These are phyloP conservation scores for Citrullus mucosospermus DNA, from an alignment of 306 rosid species.

Conservation along the genomic window DNA sequence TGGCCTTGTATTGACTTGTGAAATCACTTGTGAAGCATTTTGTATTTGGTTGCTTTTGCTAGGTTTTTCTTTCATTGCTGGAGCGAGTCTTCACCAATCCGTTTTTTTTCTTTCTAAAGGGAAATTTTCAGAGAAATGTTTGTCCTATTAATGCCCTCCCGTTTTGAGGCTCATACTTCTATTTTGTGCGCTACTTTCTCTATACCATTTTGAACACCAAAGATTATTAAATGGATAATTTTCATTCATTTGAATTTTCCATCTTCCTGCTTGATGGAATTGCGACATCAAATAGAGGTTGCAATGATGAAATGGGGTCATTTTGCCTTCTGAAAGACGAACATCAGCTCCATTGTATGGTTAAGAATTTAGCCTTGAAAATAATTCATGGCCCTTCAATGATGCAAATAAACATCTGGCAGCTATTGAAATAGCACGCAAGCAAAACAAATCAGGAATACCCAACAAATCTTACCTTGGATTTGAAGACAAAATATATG, in stretches of 20 bases:
- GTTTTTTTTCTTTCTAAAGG: neutral
- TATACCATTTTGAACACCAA: neutral
- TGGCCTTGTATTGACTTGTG: constrained; percentile 8
- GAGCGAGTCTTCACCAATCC: neutral
- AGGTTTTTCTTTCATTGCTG: neutral
- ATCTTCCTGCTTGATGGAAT: neutral
- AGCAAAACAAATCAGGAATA: neutral
- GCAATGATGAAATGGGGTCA: too few species aligned
- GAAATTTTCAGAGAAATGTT: neutral
- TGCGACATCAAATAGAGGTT: neutral
- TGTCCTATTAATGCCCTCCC: neutral
- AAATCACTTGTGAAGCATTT: constrained; percentile 10
- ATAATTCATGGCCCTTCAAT: neutral
- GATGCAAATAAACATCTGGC: neutral
- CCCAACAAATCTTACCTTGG: neutral
- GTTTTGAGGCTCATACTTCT: neutral
- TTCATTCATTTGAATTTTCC: neutral
- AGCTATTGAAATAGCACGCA: too few species aligned
- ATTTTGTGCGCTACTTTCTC: neutral
- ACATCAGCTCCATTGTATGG: too few species aligned
- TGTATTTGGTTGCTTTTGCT: neutral
- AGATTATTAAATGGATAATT: neutral
- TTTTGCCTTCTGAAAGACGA: neutral
- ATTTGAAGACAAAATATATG: neutral
- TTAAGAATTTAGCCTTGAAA: neutral